Percentiles rank a stretch among this genome's conserved stretches.
Evolutionary conservation across 2,329 filamentous ascomycete genomes (phyloP).

Genomic region (Neofusicoccum sp.): DNA sequence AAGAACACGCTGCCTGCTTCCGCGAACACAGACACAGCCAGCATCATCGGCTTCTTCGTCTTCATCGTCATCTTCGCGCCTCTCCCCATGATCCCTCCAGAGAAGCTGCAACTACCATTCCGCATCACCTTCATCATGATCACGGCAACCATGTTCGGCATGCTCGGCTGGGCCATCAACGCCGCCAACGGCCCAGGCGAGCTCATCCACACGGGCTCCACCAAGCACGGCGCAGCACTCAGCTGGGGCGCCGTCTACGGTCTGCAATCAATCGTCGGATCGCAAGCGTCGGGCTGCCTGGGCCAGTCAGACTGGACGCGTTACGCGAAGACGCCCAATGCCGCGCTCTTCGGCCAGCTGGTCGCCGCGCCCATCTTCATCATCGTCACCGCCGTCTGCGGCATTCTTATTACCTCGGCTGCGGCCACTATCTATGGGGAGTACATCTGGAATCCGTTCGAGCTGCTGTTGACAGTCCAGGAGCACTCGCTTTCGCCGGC

Average conservation of each 20-base stretch:
- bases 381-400: conserved; percentile 41
- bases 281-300: conserved; percentile 45
- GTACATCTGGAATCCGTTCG: conserved; percentile 45
- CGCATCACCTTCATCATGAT: conserved; percentile 53
- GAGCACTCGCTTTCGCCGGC: conserved; percentile 30
- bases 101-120: conserved; percentile 49
- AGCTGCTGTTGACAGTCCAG: conserved; percentile 30
- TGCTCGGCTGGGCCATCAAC: conserved; percentile 50
- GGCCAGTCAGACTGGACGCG: conserved; percentile 50
- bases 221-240: conserved; percentile 39
- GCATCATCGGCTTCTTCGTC: conserved; percentile 38
- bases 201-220: conserved; percentile 41
- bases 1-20: conserved; percentile 36
- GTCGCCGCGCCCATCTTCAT: conserved; percentile 43
- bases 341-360: conserved; percentile 42
- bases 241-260: conserved; percentile 53
- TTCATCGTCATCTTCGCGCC: conserved; percentile 44
- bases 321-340: conserved; percentile 35
- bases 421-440: conserved; percentile 39
- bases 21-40: conserved; percentile 38
- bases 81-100: conserved; percentile 52
- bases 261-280: conserved; percentile 48
- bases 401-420: conserved; percentile 46
- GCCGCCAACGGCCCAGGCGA: conserved; percentile 41
- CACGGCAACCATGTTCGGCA: conserved; percentile 23